A percentile compares a stretch with the other conserved stretches of the same genome.
phyloP scores from a whole-genome alignment of 306 rosid genomes.

The Elaeagnus macrophylla region DNA sequence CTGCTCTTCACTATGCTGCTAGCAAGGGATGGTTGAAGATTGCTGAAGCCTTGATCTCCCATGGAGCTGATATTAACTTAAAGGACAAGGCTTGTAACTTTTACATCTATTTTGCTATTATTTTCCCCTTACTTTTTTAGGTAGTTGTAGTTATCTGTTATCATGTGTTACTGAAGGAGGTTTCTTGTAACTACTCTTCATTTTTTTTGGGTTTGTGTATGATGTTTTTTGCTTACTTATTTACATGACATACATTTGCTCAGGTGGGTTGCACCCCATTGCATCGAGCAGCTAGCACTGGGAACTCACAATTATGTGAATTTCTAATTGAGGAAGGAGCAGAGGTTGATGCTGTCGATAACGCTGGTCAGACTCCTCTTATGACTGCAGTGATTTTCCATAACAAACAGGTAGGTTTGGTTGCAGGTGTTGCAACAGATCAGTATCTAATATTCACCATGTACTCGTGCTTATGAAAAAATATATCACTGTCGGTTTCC shows the following conservation, averaged over 20 bases:
- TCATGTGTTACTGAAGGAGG: conserved; percentile 2
- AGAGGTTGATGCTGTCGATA: conserved; percentile 53
- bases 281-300: conserved; percentile 92
- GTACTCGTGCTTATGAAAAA: background rate
- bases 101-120: background rate
- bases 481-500: background rate
- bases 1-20: conserved; percentile 91
- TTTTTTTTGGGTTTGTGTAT: no score
- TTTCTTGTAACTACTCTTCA: background rate
- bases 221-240: background rate
- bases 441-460: background rate
- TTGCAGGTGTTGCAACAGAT: background rate
- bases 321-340: conserved; percentile 91
- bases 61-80: conserved; percentile 59
- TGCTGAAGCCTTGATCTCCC: conserved; percentile 62
- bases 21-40: conserved; percentile 82
- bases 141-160: background rate
- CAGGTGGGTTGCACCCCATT: conserved; percentile 93
- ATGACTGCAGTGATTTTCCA: conserved; percentile 78
- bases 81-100: conserved; percentile 65
- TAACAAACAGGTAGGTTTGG: conserved; percentile 57
- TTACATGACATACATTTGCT: conserved; percentile 2
- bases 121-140: background rate
- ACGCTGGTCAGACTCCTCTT: conserved; percentile 1
- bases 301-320: conserved; percentile 74